A percentile compares a stretch with the other conserved stretches of the same genome.
Evolutionary conservation across 1,284 basidiomycete genomes (phyloP).

Genomic region (Leccinum olivaceoglutinosum): DNA sequence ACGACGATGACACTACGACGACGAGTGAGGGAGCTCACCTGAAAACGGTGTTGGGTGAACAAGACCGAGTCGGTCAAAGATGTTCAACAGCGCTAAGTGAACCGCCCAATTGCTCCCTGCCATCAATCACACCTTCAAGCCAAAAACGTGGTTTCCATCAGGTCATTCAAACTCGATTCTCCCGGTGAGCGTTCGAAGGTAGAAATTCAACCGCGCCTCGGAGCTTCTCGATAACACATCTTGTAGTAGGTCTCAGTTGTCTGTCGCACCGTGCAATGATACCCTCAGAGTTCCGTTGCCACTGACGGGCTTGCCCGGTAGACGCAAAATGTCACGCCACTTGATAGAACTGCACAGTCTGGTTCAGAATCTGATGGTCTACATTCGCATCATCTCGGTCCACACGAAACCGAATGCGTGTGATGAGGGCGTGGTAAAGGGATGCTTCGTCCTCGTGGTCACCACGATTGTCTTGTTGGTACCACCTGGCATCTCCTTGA

Average conservation of each 20-base stretch:
- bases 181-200: background rate
- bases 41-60: no score
- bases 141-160: background rate
- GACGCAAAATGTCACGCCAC: background rate
- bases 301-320: background rate
- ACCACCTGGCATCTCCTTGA: background rate
- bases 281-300: background rate
- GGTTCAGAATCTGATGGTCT: background rate
- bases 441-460: background rate
- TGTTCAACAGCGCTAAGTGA: no score
- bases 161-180: background rate
- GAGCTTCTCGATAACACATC: background rate
- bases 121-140: background rate
- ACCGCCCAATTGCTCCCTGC: no score
- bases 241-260: background rate
- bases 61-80: no score
- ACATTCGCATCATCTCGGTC: background rate
- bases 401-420: background rate
- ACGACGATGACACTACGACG: no score
- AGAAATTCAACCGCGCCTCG: background rate
- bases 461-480: background rate
- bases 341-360: background rate
- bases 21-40: no score
- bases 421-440: background rate
- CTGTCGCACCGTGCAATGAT: background rate